Conservation (phyloP, 2,329 filamentous ascomycete species). For the Podosphaera aphanis region DNA sequence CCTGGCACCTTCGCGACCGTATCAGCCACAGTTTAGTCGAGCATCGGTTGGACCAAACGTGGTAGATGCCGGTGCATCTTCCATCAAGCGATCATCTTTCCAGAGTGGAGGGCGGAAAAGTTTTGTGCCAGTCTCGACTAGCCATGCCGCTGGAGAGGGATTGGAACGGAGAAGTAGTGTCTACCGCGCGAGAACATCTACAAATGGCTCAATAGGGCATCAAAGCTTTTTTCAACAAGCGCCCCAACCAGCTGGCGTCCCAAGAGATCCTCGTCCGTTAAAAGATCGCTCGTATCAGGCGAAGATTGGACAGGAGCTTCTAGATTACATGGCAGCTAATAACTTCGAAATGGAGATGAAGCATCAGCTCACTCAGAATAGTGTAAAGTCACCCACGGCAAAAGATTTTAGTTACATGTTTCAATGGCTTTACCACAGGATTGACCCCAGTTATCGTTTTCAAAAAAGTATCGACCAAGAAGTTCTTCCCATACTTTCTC, state of each 20-base stretch:
- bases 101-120: constrained; percentile 46
- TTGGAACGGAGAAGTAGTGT: constrained; percentile 60
- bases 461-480: constrained; percentile 90
- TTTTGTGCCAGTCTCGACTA: constrained; percentile 21
- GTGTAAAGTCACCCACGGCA: constrained; percentile 80
- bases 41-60: constrained; percentile 65
- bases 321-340: constrained; percentile 78
- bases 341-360: constrained; percentile 98
- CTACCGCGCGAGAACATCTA: constrained; percentile 46
- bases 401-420: constrained; percentile 98
- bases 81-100: constrained; percentile 61
- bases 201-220: constrained; percentile 41
- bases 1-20: constrained; percentile 61
- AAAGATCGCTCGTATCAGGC: constrained; percentile 60
- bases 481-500: constrained; percentile 76
- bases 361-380: constrained; percentile 72
- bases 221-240: constrained; percentile 91
- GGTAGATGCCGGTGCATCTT: constrained; percentile 57
- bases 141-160: constrained; percentile 19
- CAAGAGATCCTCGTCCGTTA: constrained; percentile 66
- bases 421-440: constrained; percentile 88
- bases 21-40: constrained; percentile 68
- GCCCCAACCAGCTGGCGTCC: constrained; percentile 57
- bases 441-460: constrained; percentile 83
- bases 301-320: constrained; percentile 65